A percentile compares a stretch with the other conserved stretches of the same genome.
phyloP scores from a whole-genome alignment of 768 basidiomycete species.

The Pulveroboletus sp. region DNA sequence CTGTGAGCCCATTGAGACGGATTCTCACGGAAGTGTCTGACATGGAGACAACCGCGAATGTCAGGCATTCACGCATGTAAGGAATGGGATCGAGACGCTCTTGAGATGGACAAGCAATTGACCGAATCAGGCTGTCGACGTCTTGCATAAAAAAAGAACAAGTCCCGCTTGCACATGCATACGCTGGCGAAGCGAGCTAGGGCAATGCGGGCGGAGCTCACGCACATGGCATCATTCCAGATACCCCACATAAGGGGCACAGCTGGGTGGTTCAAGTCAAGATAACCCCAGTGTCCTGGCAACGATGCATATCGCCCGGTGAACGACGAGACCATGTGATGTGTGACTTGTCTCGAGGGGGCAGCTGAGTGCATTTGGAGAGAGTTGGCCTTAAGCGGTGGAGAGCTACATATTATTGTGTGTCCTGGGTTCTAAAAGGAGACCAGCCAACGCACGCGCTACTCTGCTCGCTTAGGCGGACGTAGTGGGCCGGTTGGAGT shows the following conservation, averaged over 20 bases:
- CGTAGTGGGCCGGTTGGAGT: not conserved
- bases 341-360: no score
- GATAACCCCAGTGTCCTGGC: not conserved
- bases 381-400: not conserved
- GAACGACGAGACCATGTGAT: not conserved
- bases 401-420: not conserved
- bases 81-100: not conserved
- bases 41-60: no score
- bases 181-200: not conserved
- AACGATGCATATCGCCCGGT: not conserved
- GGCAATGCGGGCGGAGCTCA: not conserved
- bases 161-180: not conserved
- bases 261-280: not conserved
- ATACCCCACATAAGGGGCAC: not conserved
- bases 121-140: not conserved
- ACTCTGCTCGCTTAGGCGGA: not conserved
- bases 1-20: no score
- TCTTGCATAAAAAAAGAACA: not conserved
- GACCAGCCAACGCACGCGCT: no score
- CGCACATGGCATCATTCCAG: not conserved
- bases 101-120: not conserved
- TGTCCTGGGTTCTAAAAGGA: no score
- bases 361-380: not conserved
- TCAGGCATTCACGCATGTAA: no score
- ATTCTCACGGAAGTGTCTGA: no score